Base-by-base conservation (phyloP, 345 rosid species). In the Camelina hispida region DNA sequence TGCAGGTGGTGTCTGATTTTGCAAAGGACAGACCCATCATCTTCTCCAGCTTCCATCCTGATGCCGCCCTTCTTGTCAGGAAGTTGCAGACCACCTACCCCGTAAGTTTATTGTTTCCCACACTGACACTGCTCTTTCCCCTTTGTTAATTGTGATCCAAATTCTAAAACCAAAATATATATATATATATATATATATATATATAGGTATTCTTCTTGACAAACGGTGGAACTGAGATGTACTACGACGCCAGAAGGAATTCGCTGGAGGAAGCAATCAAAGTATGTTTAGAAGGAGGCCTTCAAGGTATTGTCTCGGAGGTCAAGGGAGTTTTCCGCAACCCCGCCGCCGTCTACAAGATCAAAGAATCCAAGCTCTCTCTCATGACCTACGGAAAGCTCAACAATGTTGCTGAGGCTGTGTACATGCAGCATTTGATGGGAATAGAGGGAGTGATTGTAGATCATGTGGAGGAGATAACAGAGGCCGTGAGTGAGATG, bases 21-120 rank as follows among this genome's bases (percentile, higher is more conserved):
- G 96, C 83, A 3, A 74, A 82, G 20, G 85, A 79, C 9, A 85
- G 97, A 56, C 87, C 96, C 23, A 81, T 92, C 75, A 84, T 90
- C 66, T 95, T 95, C 85, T 92, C 99, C 47, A 81, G 90, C 18
- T 95, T 95, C 74, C 97, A 95, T 10, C 99, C 99, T 0, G 99
- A 92, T 69, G 99, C 99, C 0, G 99, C 93, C 16, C 64, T 84
- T 23, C 91, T 92, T 2, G 78, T 87, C 63, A 81, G 88, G 81
- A 87, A 89, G 79, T 61, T 92, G 53, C 99, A 95, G 85, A 77
- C 38, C 78, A 70, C 66, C 15, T 89, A 92, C 77, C 99, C 99
- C 15, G 98, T 91, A 76, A 84, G 93, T 38, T 15, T 5, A 15
- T 11, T 7, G 30, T 9, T 9, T 12, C 37, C 55, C 7, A 18